Evolutionary conservation across 768 basidiomycete genomes (phyloP), one percentile per base, ranked within the genome.

Genomic region (Pholiota microspora): DNA sequence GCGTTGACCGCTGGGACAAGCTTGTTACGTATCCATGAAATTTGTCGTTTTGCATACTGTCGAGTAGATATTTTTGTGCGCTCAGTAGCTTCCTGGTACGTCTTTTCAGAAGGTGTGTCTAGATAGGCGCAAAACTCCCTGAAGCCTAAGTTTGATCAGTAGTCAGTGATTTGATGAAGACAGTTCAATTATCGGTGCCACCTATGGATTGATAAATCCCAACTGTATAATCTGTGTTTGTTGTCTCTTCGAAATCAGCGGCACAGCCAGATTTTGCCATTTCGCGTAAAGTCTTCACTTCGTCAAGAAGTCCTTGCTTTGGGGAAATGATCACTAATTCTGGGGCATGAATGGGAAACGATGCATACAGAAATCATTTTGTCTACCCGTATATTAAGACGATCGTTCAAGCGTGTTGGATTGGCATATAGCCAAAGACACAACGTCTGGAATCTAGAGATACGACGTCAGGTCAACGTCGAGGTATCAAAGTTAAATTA

Each of bases 121-220:
- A 93, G 72, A 69, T 89, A 86, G 21, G 75, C 65, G 58, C 84
- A 75, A 64, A 99, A 98, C 70, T 98, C 96, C 67, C 88, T 93
- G 73, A 91, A 98, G 4, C 97, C 96, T 98, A 27, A 9, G 25
- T 36, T 10, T 32, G 46, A 21, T 27, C 27, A 10, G 5, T 4
- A 32, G 28, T 23, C 7, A 44, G 21, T 16, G 23, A 9, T 15
- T 7, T 8, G 8, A 45, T 25, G 12, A 12, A 1, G 9, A 51
- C 58, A 57, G 34, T 35, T 28, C 16, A 23, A 35, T 15, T 3
- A 36, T 6, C 32, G 69, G 38, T 63, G 32, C 40, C 15, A 89
- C 95, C 96, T 56, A 99, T 99, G 0, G 92, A 83, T 67, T 99
- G 97, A 69, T 90, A 98, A 53, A 98, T 89, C 1, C 97, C 96